phyloP scores from a whole-genome alignment of 768 basidiomycete species.

The Amanita brunnescens region DNA sequence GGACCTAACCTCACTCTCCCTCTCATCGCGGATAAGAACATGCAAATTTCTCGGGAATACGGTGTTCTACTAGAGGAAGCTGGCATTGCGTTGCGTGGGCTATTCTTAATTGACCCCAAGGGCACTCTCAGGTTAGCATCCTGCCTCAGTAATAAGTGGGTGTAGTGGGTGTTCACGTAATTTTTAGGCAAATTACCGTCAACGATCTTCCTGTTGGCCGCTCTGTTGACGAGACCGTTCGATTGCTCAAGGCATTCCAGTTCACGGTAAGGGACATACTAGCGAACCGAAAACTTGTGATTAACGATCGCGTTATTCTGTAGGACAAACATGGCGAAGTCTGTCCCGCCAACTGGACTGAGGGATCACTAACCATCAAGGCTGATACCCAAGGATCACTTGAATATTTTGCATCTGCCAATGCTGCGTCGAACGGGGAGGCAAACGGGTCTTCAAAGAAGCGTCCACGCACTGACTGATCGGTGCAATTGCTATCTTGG shows the following conservation, averaged over 20 bases:
- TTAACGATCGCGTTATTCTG: not conserved
- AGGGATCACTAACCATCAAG: slow-evolving; percentile 78
- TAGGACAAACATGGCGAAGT: slow-evolving; percentile 88
- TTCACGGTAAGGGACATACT: slow-evolving; percentile 49
- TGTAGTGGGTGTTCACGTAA: not conserved
- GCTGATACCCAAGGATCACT: slow-evolving; percentile 62
- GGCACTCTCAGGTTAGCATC: slow-evolving; percentile 53
- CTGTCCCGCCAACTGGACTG: slow-evolving; percentile 86
- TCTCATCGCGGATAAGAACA: slow-evolving; percentile 70
- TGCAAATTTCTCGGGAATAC: slow-evolving; percentile 77
- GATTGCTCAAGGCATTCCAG: slow-evolving; percentile 91
- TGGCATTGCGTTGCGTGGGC: slow-evolving; percentile 80
- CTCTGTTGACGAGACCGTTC: slow-evolving; percentile 87
- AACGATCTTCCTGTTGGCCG: slow-evolving; percentile 96
- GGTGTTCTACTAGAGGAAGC: slow-evolving; percentile 84
- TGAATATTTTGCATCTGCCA: slow-evolving; percentile 55
- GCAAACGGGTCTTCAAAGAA: slow-evolving; percentile 36
- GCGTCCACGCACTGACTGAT: slow-evolving; percentile 45
- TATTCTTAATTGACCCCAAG: slow-evolving; percentile 84
- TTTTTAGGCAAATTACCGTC: slow-evolving; percentile 68
- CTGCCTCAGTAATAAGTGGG: not conserved
- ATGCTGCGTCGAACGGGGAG: slow-evolving; percentile 9
- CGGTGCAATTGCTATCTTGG: not conserved
- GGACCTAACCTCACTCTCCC: slow-evolving; percentile 85
- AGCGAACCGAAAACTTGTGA: no score